phyloP scores from a whole-genome alignment of 139 green algal species.

The Eudorina sp. region DNA sequence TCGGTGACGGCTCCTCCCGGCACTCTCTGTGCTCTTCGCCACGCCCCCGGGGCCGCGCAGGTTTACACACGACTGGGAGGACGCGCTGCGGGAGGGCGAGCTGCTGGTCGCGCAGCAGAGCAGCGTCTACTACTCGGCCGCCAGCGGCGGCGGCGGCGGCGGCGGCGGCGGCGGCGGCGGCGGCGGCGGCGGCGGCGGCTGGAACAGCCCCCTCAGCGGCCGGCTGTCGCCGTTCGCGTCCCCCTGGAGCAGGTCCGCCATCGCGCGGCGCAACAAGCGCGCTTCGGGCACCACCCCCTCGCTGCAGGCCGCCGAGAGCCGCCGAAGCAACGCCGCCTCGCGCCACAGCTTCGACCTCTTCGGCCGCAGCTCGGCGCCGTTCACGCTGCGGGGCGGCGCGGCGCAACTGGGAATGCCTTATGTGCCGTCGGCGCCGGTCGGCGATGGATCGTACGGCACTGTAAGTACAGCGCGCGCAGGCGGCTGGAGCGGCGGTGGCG shows the following conservation, averaged over 20 bases:
- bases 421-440: not conserved
- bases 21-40: not conserved
- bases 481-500: not conserved
- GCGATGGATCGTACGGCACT: no score
- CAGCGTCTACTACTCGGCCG: no score
- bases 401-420: not conserved
- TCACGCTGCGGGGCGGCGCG: not conserved
- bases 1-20: not conserved
- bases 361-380: not conserved
- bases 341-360: constrained; percentile 16
- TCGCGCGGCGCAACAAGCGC: not conserved
- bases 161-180: not conserved
- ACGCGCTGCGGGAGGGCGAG: constrained; percentile 16
- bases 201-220: not conserved
- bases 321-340: not conserved
- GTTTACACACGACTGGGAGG: constrained; percentile 5
- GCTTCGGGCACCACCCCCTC: not conserved
- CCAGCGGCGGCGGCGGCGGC: not conserved
- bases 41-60: not conserved
- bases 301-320: not conserved
- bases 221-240: constrained; percentile 20
- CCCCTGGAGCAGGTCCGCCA: not conserved
- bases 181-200: not conserved
- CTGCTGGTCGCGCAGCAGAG: not conserved
- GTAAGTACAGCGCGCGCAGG: no score